Evolutionary conservation across 2,329 filamentous ascomycete species (phyloP).

Genomic region (Pseudocercospora vitis): DNA sequence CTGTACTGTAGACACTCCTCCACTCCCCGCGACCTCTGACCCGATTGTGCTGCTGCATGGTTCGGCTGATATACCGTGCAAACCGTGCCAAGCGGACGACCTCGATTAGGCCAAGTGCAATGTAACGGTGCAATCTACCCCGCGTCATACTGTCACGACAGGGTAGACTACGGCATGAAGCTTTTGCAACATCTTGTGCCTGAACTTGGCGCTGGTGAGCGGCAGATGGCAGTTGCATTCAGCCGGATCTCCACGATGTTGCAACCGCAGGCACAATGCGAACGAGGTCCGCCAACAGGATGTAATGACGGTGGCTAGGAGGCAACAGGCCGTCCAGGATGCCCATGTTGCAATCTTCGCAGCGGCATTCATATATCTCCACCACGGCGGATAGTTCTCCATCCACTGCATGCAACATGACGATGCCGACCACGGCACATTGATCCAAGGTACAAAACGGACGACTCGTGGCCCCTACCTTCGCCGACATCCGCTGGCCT

Average conservation of each 20-base stretch:
- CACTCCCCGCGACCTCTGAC: not conserved
- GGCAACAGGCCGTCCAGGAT: not conserved
- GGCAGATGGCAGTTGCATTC: not conserved
- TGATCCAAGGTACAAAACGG: conserved; percentile 2
- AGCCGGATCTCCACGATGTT: not conserved
- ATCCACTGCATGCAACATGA: conserved; percentile 8
- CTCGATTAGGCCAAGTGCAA: not conserved
- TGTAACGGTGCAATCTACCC: not conserved
- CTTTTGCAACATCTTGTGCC: not conserved
- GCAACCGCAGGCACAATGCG: not conserved
- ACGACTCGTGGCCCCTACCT: not conserved
- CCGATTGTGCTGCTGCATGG: not conserved
- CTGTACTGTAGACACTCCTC: no score
- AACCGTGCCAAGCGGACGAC: no score
- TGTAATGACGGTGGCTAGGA: not conserved
- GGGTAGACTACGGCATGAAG: not conserved
- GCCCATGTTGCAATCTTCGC: conserved; percentile 5
- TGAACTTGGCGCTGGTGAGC: not conserved
- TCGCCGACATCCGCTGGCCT: no score
- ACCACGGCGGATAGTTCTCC: not conserved
- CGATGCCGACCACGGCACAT: conserved; percentile 8
- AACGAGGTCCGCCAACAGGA: not conserved
- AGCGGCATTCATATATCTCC: not conserved
- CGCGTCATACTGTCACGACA: not conserved
- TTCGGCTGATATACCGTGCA: not conserved